Base-by-base conservation (phyloP, 106 monocot genomes). In the Xerophyta viscosa region DNA sequence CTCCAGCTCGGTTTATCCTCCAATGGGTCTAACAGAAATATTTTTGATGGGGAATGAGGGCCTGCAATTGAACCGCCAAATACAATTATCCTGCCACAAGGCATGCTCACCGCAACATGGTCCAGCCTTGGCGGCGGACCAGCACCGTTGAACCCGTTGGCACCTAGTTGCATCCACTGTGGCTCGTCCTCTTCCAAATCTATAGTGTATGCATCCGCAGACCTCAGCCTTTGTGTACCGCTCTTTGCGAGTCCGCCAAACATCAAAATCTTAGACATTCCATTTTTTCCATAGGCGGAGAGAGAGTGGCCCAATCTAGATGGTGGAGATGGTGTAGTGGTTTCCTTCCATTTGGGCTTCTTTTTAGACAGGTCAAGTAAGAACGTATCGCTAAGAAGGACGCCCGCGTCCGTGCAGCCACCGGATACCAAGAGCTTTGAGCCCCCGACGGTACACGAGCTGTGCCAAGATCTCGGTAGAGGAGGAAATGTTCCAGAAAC, bases 21-120 rank as follows among this genome's bases (percentile, higher is more conserved):
- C 0, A 46, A 62, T 1, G 92, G 87, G 50, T 93, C 87, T 29
- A 93, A 50, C 15, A 87, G 53, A 58, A 80, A 87, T 17, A 93
- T 66, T 77, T 93, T 83, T 6, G 87, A 63, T 2, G 83, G 87
- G 0, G 92, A 87, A 54, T 93, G 92, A n/a, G 87, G 60, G 3
- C 87, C 92, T 0, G 92, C 92, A 18, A 92, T 69, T 7, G 92
- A 92, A 10, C 92, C 92, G 11, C 92, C 92, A 44, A 87, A 93
- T 28, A 93, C 58, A 20, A 93, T 83, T 44, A 93, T 80, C 62
- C 73, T 77, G 41, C 87, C 87, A 24, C 92, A 87, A 43, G 92
- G 92, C 67, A 93, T 48, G 66, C 83, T 83, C 58, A 87, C 83
- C 0, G 92, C 71, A 6, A 93, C 92, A 65, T 93, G 92, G 20